Evolutionary conservation across 441 rosid genomes (phyloP).

Genomic region (Sinapis alba): DNA sequence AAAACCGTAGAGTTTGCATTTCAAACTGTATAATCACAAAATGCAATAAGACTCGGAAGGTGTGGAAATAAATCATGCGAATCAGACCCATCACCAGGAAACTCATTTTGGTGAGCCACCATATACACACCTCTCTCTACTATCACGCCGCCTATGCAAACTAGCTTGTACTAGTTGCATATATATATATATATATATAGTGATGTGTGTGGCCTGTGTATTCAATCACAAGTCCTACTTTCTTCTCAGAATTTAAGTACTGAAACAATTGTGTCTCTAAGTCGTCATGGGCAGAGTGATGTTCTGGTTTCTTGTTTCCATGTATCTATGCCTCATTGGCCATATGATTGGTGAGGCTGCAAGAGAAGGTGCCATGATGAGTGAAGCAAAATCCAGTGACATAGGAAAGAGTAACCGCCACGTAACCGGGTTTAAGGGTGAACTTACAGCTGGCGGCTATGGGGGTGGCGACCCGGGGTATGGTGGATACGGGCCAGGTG

Average conservation of each 20-base stretch:
- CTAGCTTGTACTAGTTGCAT: constrained; percentile 1
- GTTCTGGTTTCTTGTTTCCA: constrained; percentile 37
- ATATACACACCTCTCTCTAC: constrained; percentile 26
- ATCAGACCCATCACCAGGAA: constrained; percentile 33
- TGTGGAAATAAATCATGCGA: constrained; percentile 23
- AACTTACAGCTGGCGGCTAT: constrained; percentile 37
- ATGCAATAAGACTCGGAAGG: constrained; percentile 1
- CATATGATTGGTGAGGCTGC: constrained; percentile 37
- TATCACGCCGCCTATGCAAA: constrained; percentile 21
- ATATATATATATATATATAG: constrained; percentile 20
- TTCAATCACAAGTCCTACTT: constrained; percentile 11
- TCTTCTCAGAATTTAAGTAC: constrained; percentile 16
- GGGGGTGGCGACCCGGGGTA: constrained; percentile 24
- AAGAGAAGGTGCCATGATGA: constrained; percentile 34
- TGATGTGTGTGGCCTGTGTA: not conserved
- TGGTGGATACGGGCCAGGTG: constrained; percentile 40
- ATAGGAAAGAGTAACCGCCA: constrained; percentile 22
- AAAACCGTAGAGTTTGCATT: not conserved
- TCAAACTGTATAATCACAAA: constrained; percentile 7
- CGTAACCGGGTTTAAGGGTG: constrained; percentile 29
- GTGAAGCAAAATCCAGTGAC: constrained; percentile 4
- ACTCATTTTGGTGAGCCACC: constrained; percentile 30
- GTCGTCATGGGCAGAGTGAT: constrained; percentile 30
- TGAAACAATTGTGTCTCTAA: constrained; percentile 8
- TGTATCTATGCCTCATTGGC: constrained; percentile 33